A percentile compares a stretch with the other conserved stretches of the same genome.
phyloP scores from a whole-genome alignment of 2,329 filamentous ascomycete genomes.

The Claviceps sp. region DNA sequence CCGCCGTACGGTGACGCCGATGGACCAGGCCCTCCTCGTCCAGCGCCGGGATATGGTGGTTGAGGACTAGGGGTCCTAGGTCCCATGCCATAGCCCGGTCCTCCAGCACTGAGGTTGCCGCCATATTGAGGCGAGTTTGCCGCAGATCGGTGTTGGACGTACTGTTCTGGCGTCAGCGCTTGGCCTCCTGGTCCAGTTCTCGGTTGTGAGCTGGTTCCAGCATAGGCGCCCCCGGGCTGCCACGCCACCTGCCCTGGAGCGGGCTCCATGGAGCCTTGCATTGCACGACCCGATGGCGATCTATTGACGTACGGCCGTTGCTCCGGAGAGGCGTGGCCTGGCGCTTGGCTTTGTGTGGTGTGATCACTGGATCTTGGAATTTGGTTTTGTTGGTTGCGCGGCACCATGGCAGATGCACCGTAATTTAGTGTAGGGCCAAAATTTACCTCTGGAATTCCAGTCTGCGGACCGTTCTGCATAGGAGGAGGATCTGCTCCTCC shows the following conservation, averaged over 20 bases:
- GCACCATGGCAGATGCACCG: slow-evolving; percentile 18
- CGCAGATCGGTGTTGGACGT: slow-evolving; percentile 62
- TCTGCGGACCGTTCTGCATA: slow-evolving; percentile 16
- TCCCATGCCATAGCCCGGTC: slow-evolving; percentile 13
- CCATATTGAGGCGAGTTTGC: slow-evolving; percentile 42
- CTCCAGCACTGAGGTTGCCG: slow-evolving; percentile 42
- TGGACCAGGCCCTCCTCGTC: slow-evolving; percentile 9
- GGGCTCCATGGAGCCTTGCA: slow-evolving; percentile 38
- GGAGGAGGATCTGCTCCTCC: slow-evolving; percentile 38
- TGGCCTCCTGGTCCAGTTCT: slow-evolving; percentile 14
- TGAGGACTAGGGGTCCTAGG: slow-evolving; percentile 17
- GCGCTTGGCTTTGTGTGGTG: slow-evolving; percentile 8
- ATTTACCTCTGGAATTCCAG: slow-evolving; percentile 60
- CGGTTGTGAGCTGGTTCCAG: slow-evolving; percentile 24
- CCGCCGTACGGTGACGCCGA: slow-evolving; percentile 11
- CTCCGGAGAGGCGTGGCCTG: slow-evolving; percentile 20
- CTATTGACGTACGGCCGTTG: slow-evolving; percentile 11
- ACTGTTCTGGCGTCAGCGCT: slow-evolving; percentile 65
- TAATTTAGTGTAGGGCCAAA: slow-evolving; percentile 78
- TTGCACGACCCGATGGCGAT: slow-evolving; percentile 23
- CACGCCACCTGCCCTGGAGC: slow-evolving; percentile 57
- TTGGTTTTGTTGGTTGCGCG: slow-evolving; percentile 18
- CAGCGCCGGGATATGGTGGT: slow-evolving; percentile 14
- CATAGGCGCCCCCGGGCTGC: slow-evolving; percentile 55
- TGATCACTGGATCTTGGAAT: slow-evolving; percentile 9